phyloP scores from a whole-genome alignment of 495 filamentous ascomycete genomes.

The Neohortaea acidophila region DNA sequence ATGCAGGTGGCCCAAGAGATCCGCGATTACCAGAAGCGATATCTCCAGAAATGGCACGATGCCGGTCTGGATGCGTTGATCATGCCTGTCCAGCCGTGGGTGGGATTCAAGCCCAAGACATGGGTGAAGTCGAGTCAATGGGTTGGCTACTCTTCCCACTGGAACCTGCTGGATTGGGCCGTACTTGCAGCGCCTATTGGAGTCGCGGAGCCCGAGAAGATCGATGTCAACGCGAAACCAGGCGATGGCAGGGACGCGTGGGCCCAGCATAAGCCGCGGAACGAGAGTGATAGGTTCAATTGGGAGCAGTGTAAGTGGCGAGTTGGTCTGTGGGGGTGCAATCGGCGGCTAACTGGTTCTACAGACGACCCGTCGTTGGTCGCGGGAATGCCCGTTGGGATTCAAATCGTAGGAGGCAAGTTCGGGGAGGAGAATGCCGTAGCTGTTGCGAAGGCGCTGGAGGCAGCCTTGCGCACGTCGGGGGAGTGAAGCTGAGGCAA shows the following conservation, averaged over 20 bases:
- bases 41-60: constrained; percentile 3
- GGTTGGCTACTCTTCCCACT: constrained; percentile 3
- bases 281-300: constrained; percentile 5
- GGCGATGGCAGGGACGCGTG: neutral
- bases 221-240: neutral
- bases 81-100: constrained; percentile 8
- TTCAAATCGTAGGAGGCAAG: constrained; percentile 6
- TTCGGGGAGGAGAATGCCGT: constrained; percentile 9
- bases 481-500: no score
- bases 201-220: neutral
- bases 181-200: constrained; percentile 3
- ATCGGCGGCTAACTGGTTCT: neutral
- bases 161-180: constrained; percentile 5
- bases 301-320: constrained; percentile 3
- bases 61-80: constrained; percentile 5
- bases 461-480: neutral
- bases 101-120: constrained; percentile 3
- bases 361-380: constrained; percentile 6
- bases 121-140: constrained; percentile 5
- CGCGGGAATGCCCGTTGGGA: constrained; percentile 6
- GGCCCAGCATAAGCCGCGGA: constrained; percentile 2
- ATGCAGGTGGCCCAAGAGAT: neutral
- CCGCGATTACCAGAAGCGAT: constrained; percentile 6
- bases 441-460: constrained; percentile 4
- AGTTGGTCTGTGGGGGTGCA: neutral